These are phyloP conservation scores for Polytolypa hystricis DNA, from an alignment of 2,329 filamentous ascomycete species.

Conservation along the genomic window DNA sequence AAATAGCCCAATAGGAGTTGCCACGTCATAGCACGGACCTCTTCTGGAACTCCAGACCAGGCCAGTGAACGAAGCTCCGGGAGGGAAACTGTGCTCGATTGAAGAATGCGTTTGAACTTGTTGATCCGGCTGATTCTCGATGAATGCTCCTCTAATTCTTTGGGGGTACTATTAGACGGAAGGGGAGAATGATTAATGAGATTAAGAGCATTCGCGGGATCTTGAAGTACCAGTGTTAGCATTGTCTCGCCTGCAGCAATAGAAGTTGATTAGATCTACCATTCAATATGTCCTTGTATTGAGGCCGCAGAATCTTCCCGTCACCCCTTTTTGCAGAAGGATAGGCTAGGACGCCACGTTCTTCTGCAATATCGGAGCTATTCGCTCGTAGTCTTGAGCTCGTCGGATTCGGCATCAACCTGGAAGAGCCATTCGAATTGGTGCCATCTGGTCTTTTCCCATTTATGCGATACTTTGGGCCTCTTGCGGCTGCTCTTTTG, in stretches of 20 bases:
- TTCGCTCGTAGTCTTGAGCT: constrained; percentile 56
- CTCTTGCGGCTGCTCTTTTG: constrained; percentile 39
- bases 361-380: constrained; percentile 88
- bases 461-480: not conserved
- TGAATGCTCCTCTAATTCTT: constrained; percentile 76
- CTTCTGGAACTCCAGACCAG: constrained; percentile 89
- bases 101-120: constrained; percentile 93
- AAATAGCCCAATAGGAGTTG: constrained; percentile 90
- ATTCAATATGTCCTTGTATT: constrained; percentile 91
- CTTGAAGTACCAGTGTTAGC: constrained; percentile 21
- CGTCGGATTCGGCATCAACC: constrained; percentile 6
- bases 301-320: constrained; percentile 88
- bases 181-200: constrained; percentile 79
- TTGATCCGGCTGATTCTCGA: constrained; percentile 89
- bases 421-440: constrained; percentile 7
- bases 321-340: constrained; percentile 81
- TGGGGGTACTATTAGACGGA: constrained; percentile 61
- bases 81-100: constrained; percentile 79
- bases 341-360: constrained; percentile 71
- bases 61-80: constrained; percentile 73
- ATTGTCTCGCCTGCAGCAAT: not conserved
- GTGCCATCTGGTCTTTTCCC: constrained; percentile 1
- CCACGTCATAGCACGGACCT: constrained; percentile 99
- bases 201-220: constrained; percentile 87
- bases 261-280: constrained; percentile 31